phyloP scores from a whole-genome alignment of 2,329 filamentous ascomycete genomes.

The Sphaerulina vaccinii region DNA sequence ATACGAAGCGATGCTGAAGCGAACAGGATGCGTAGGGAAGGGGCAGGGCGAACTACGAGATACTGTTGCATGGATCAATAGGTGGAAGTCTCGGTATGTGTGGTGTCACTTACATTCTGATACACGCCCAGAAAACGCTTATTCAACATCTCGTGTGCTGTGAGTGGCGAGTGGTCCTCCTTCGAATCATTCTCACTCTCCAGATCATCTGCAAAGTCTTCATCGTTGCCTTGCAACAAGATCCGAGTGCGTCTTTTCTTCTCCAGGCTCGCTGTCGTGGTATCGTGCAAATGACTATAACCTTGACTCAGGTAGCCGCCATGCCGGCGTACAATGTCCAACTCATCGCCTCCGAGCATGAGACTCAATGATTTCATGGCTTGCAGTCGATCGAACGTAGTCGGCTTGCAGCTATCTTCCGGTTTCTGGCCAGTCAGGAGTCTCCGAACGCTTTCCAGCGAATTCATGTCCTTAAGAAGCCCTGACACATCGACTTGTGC shows the following conservation, averaged over 20 bases:
- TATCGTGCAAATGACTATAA: constrained; percentile 46
- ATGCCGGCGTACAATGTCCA: constrained; percentile 61
- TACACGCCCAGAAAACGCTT: constrained; percentile 53
- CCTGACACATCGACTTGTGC: constrained; percentile 71
- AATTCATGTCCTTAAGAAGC: constrained; percentile 63
- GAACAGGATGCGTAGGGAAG: constrained; percentile 51
- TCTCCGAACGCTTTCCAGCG: constrained; percentile 59
- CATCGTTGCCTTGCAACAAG: not conserved
- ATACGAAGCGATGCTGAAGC: constrained; percentile 50
- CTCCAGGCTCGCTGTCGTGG: constrained; percentile 32
- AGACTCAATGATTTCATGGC: constrained; percentile 62
- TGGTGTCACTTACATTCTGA: constrained; percentile 51
- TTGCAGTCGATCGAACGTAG: not conserved
- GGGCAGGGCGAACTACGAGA: constrained; percentile 48
- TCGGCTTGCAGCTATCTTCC: constrained; percentile 33
- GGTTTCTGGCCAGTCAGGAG: constrained; percentile 28
- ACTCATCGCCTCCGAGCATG: constrained; percentile 66
- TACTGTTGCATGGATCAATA: constrained; percentile 37
- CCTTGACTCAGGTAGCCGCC: constrained; percentile 63
- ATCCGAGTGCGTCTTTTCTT: not conserved
- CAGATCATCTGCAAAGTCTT: not conserved
- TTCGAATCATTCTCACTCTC: constrained; percentile 8
- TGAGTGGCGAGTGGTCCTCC: not conserved
- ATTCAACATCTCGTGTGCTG: constrained; percentile 3
- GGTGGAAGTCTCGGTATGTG: not conserved